phyloP scores from a whole-genome alignment of 768 basidiomycete genomes.

The Boletus fagicola region DNA sequence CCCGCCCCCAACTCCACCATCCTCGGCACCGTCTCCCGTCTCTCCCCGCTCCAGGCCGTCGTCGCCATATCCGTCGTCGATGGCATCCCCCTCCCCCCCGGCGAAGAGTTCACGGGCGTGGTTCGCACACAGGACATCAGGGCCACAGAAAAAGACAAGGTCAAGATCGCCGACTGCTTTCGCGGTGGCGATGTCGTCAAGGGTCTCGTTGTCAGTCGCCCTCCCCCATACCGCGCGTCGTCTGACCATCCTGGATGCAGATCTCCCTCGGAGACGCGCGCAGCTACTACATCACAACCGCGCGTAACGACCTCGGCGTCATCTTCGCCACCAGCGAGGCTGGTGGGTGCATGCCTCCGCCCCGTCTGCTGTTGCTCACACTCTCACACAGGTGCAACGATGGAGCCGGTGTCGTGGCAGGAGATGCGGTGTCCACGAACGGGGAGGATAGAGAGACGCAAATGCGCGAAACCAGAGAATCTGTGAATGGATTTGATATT shows the following conservation, averaged over 20 bases:
- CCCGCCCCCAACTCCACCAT: constrained; percentile 75
- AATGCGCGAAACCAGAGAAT: constrained; percentile 82
- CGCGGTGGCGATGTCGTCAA: constrained; percentile 88
- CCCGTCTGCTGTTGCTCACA: constrained; percentile 4
- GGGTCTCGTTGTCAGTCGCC: constrained; percentile 72
- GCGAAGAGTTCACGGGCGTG: constrained; percentile 88
- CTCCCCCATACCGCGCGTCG: background rate
- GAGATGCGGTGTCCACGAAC: constrained; percentile 88
- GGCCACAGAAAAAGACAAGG: constrained; percentile 85
- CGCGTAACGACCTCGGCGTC: constrained; percentile 86
- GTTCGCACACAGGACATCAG: constrained; percentile 87
- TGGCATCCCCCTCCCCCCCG: constrained; percentile 73
- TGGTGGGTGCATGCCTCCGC: constrained; percentile 43
- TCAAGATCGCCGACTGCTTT: constrained; percentile 90
- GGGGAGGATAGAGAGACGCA: constrained; percentile 74
- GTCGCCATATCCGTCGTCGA: constrained; percentile 86
- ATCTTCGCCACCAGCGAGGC: constrained; percentile 89
- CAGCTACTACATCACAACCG: constrained; percentile 90
- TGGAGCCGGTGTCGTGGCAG: constrained; percentile 87
- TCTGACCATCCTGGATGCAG: constrained; percentile 39
- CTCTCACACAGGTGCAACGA: constrained; percentile 57
- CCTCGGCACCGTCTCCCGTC: constrained; percentile 76
- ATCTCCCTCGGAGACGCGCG: constrained; percentile 90
- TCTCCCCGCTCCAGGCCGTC: constrained; percentile 81
- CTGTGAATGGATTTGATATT: constrained; percentile 34